Evolutionary conservation across 2,329 filamentous ascomycete species (phyloP).

Genomic region (Rhynchosporium agropyri): DNA sequence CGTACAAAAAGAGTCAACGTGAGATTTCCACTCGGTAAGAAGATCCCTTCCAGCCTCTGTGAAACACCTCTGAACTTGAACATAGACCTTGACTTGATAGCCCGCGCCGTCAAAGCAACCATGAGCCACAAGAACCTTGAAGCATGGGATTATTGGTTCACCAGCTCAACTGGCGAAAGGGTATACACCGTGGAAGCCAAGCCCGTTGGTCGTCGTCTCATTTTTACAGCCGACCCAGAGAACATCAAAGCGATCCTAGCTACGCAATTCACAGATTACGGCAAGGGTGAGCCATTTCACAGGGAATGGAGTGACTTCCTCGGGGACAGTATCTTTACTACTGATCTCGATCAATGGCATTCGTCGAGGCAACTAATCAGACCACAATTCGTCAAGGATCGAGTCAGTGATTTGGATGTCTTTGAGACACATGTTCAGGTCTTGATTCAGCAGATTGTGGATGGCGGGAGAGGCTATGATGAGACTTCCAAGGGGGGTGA

Average conservation of each 20-base stretch:
- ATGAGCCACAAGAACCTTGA: slow-evolving; percentile 59
- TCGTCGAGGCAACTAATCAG: slow-evolving; percentile 78
- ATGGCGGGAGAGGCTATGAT: slow-evolving; percentile 50
- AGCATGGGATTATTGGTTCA: slow-evolving; percentile 61
- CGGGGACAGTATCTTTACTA: slow-evolving; percentile 77
- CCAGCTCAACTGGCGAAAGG: slow-evolving; percentile 36
- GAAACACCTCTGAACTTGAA: neutral
- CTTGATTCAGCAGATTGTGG: slow-evolving; percentile 69
- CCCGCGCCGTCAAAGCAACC: slow-evolving; percentile 55
- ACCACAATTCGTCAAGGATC: slow-evolving; percentile 84
- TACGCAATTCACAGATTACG: slow-evolving; percentile 82
- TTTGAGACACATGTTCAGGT: slow-evolving; percentile 79
- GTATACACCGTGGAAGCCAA: slow-evolving; percentile 61
- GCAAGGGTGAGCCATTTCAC: slow-evolving; percentile 78
- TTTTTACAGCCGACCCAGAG: slow-evolving; percentile 81
- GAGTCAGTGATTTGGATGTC: slow-evolving; percentile 77
- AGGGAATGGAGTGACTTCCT: slow-evolving; percentile 75
- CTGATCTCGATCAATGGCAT: slow-evolving; percentile 80
- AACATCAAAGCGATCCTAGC: slow-evolving; percentile 93
- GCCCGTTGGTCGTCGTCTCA: slow-evolving; percentile 34
- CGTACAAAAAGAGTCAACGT: slow-evolving; percentile 46
- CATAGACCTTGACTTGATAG: slow-evolving; percentile 67
- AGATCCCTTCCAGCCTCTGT: neutral
- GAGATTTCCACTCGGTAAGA: slow-evolving; percentile 52
- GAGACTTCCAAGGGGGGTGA: slow-evolving; percentile 56